A percentile compares a stretch with the other conserved stretches of the same genome.
Evolutionary conservation across 2,329 filamentous ascomycete genomes (phyloP).

Genomic region (Blastomyces parvus): DNA sequence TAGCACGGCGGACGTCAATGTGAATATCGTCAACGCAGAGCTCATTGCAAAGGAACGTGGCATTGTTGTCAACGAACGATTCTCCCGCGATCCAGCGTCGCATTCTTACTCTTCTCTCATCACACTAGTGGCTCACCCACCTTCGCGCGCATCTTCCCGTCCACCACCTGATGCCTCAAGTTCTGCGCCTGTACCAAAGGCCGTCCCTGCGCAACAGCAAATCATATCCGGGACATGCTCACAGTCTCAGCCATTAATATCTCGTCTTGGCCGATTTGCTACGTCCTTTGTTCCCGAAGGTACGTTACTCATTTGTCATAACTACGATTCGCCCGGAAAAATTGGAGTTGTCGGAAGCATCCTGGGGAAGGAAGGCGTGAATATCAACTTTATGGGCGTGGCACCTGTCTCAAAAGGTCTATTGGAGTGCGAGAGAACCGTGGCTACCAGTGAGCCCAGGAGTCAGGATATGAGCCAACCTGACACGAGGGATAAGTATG

Average conservation of each 20-base stretch:
- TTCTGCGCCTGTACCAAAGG: constrained; percentile 19
- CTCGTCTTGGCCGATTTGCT: constrained; percentile 61
- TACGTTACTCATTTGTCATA: constrained; percentile 66
- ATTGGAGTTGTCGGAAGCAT: constrained; percentile 68
- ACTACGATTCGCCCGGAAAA: constrained; percentile 73
- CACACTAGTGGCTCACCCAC: constrained; percentile 50
- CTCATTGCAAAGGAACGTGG: constrained; percentile 68
- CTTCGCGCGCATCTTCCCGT: constrained; percentile 27
- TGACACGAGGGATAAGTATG: constrained; percentile 18
- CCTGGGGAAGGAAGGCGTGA: constrained; percentile 60
- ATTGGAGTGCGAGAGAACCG: constrained; percentile 11
- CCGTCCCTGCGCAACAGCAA: constrained; percentile 34
- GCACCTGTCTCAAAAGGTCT: constrained; percentile 34
- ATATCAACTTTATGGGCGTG: constrained; percentile 74
- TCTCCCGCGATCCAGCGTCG: constrained; percentile 51
- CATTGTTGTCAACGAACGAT: constrained; percentile 66
- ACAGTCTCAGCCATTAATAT: constrained; percentile 49
- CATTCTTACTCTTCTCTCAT: constrained; percentile 62
- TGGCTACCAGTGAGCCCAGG: constrained; percentile 17
- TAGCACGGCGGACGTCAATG: constrained; percentile 54
- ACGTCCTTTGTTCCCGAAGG: constrained; percentile 65
- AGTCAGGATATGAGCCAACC: constrained; percentile 12
- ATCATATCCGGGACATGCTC: constrained; percentile 41
- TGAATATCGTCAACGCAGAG: constrained; percentile 75
- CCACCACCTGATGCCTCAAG: constrained; percentile 17